Base-by-base conservation (phyloP, 441 rosid species). In the Dalechampia spathulata region DNA sequence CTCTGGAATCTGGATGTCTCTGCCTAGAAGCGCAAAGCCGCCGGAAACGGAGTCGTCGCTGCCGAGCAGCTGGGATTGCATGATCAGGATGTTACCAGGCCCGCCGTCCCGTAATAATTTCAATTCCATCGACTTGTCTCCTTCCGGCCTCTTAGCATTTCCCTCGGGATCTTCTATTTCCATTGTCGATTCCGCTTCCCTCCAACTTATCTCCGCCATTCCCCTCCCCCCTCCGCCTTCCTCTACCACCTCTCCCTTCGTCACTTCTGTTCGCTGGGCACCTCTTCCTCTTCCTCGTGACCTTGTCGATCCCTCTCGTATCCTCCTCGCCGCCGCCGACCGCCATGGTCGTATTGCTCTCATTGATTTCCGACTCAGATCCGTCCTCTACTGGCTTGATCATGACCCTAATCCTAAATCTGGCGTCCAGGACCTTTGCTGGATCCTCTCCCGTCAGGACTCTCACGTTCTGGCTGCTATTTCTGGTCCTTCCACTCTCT, bases 61-160 rank as follows among this genome's bases (percentile, higher is more conserved):
- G n/a, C n/a, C n/a, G n/a, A n/a, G n/a, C n/a, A n/a, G n/a, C 34
- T 84, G 87, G 90, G 82, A 82, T 60, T 68, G 77, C 28, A 83
- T 82, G 75, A n/a, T n/a, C n/a, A n/a, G n/a, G n/a, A n/a, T n/a
- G n/a, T 90, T 92, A 15, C 96, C 98, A 0, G 98, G 96, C 30
- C 96, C 98, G 3, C 92, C 96, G 4, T 79, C 83, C 65, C 95
- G 96, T 52, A 88, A 80, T 82, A 92, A 92, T 78, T 89, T 92
- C 60, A 93, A 94, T 74, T 80, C 97, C 54, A 68, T 81, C 61
- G 97, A 92, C 74, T 75, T 88, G 20, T 86, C 87, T 41, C 58
- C 81, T 22, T 73, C 94, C 27, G 97, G 96, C 37, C 92, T 89
- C 61, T 66, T 89, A 26, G 96, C 97, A 32, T 92, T 89, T 62